These are phyloP conservation scores for Amniculicola lignicola DNA, from an alignment of 495 filamentous ascomycete species.

Conservation along the genomic window DNA sequence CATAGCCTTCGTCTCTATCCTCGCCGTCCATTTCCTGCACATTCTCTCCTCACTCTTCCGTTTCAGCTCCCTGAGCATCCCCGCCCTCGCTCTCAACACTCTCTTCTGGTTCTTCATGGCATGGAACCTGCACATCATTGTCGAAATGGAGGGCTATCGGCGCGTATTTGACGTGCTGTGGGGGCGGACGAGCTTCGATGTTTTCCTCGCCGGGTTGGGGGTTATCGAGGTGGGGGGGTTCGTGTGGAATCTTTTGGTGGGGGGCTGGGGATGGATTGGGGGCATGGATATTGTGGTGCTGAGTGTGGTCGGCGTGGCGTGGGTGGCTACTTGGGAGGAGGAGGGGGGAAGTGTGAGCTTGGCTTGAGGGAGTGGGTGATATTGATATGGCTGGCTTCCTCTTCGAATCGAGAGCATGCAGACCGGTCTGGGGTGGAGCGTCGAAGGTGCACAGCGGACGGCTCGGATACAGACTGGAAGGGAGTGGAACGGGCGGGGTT, in stretches of 20 bases:
- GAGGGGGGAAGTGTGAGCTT: background rate
- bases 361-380: slow-evolving; percentile 3
- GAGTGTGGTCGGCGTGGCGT: slow-evolving; percentile 9
- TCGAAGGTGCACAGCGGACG: no score
- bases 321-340: slow-evolving; percentile 1
- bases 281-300: background rate
- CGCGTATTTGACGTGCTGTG: background rate
- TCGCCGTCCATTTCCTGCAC: slow-evolving; percentile 6
- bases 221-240: background rate
- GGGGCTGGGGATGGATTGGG: slow-evolving; percentile 1
- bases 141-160: slow-evolving; percentile 9
- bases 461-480: no score
- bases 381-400: no score
- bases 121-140: slow-evolving; percentile 26
- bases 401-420: no score
- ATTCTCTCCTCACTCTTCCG: background rate
- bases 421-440: no score
- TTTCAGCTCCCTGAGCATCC: background rate
- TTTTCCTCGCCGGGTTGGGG: slow-evolving; percentile 1
- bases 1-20: slow-evolving; percentile 8
- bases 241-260: background rate
- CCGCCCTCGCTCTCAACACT: background rate
- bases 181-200: slow-evolving; percentile 10
- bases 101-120: slow-evolving; percentile 23
- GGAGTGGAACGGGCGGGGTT: no score